Evolutionary conservation across 2,329 filamentous ascomycete genomes (phyloP).

Genomic region (Penicillium sp.): DNA sequence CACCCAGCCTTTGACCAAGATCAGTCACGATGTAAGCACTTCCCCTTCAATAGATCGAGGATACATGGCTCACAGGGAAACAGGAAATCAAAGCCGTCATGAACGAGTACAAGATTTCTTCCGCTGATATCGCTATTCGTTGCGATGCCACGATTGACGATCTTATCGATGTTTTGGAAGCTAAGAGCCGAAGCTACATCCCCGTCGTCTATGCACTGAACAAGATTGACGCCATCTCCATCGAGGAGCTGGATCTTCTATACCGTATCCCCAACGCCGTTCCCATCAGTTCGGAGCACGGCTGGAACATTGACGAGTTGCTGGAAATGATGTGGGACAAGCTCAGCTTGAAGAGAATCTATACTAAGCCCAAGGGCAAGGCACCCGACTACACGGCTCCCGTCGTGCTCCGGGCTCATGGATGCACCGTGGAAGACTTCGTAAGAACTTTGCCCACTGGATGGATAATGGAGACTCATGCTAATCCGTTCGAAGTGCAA

Average conservation of each 20-base stretch:
- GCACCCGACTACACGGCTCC: conserved; percentile 90
- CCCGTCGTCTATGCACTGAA: conserved; percentile 99
- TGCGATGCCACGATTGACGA: conserved; percentile 98
- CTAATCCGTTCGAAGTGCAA: conserved; percentile 73
- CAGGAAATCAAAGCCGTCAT: conserved; percentile 96
- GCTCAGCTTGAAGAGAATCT: conserved; percentile 85
- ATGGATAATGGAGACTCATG: conserved; percentile 14
- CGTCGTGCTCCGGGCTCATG: conserved; percentile 81
- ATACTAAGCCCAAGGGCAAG: conserved; percentile 97
- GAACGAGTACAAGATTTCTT: conserved; percentile 94
- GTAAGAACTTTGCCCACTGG: conserved; percentile 61
- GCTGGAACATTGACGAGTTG: conserved; percentile 97
- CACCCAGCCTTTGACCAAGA: conserved; percentile 88
- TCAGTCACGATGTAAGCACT: conserved; percentile 72
- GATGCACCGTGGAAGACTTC: conserved; percentile 94
- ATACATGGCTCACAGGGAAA: conserved; percentile 19
- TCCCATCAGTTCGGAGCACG: conserved; percentile 94
- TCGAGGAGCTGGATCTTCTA: conserved; percentile 93
- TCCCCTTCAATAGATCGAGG: background rate
- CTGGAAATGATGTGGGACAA: conserved; percentile 99
- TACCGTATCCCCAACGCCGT: conserved; percentile 97
- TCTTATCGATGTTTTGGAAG: conserved; percentile 92
- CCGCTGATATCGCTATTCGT: conserved; percentile 94
- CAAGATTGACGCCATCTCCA: conserved; percentile 98
- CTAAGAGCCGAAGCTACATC: conserved; percentile 93